Evolutionary conservation across 2,329 filamentous ascomycete genomes (phyloP).

Genomic region (Reticulascus tulasneorum): DNA sequence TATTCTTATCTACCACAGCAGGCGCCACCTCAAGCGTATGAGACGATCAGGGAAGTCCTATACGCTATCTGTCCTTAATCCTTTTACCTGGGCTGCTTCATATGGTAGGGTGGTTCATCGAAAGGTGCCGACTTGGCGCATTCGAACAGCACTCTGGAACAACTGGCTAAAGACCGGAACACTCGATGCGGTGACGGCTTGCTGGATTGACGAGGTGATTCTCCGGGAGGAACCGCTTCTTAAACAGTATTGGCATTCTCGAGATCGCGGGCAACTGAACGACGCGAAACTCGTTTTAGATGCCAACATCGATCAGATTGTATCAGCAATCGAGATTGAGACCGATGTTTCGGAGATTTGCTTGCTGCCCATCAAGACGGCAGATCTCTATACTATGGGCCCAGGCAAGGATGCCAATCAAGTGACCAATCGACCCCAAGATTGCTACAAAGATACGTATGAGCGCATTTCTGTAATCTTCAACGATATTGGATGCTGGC

Average conservation of each 20-base stretch:
- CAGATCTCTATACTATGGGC: constrained; percentile 38
- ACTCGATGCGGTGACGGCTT: constrained; percentile 43
- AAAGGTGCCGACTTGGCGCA: constrained; percentile 39
- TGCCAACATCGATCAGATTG: constrained; percentile 29
- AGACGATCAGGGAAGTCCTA: constrained; percentile 14
- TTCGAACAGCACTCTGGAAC: constrained; percentile 47
- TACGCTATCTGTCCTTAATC: constrained; percentile 18
- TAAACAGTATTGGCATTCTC: constrained; percentile 38
- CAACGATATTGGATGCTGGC: constrained; percentile 49
- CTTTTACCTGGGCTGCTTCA: constrained; percentile 17
- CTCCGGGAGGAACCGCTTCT: constrained; percentile 41
- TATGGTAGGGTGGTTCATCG: constrained; percentile 23
- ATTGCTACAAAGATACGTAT: constrained; percentile 41
- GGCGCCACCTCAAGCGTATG: constrained; percentile 22
- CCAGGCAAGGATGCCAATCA: constrained; percentile 36
- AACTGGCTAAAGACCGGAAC: constrained; percentile 41
- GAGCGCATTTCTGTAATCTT: constrained; percentile 48
- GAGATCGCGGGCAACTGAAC: constrained; percentile 36
- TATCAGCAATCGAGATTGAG: constrained; percentile 31
- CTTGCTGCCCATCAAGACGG: constrained; percentile 32
- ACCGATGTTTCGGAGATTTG: constrained; percentile 33
- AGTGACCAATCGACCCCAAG: constrained; percentile 32
- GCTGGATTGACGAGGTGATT: constrained; percentile 47
- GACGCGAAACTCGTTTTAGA: constrained; percentile 39
- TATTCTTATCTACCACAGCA: constrained; percentile 27